Base-by-base conservation (phyloP, 495 filamentous ascomycete species). In the Hyaloscypha hepaticicola region DNA sequence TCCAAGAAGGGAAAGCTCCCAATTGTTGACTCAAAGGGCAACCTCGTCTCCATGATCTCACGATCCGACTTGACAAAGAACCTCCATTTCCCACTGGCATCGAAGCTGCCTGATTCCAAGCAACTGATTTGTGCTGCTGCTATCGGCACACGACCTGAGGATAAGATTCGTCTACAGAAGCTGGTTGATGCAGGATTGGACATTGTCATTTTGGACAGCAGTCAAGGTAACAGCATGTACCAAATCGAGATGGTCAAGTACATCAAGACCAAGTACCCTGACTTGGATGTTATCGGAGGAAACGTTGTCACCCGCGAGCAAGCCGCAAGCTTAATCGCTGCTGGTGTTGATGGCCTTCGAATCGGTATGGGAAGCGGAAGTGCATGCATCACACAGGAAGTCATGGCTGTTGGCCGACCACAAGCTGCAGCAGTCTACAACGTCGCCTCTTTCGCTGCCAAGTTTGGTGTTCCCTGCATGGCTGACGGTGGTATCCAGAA, bases 1-100 rank as follows among this genome's bases (percentile, higher is more conserved):
- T 98, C 96, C 28, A 97, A 97, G 87, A 99, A 98, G 82, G 95
- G 95, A 78, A 99, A 99, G 81, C 87, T 99, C 53, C 95, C 96
- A 45, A 97, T 98, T 66, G 89, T 99, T 33, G 96, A 99, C 76
- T 76, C 84, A 41, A 78, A 88, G 28, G 89, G 89, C 64, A 96
- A 97, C 79, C 85, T 98, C 26, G 87, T 96, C 49, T 95, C 95
- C 31, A 88, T 99, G 75, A 91, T 99, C 69, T 97, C 93, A 27
- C 91, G 95, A 72, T 96, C 93, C 62, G 95, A 99, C 78, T 80
- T 99, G 76, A 97, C 93, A 83, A 99, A 99, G 85, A 99, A 99
- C 78, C 85, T 97, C 14, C 88, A 98, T 80, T 99, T 93, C 78
- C 95, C 95, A 48, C 83, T 97, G 61, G 95, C 95, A 53, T 98